Percentiles rank a stretch among this genome's conserved stretches.
These are phyloP conservation scores for Yamadazyma triangularis DNA, from an alignment of 1,139 yeast genomes.

Conservation along the genomic window DNA sequence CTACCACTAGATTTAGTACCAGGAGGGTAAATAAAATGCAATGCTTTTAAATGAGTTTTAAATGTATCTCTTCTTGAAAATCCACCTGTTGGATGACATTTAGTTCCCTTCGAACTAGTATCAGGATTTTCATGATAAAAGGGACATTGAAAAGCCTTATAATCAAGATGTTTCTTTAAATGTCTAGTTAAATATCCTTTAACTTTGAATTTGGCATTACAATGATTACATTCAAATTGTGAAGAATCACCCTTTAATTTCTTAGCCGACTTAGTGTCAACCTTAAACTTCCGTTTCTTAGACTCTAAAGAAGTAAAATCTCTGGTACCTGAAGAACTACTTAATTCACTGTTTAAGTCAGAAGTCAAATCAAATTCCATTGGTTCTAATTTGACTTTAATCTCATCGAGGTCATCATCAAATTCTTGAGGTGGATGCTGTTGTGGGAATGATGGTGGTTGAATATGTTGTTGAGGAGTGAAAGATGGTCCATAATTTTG, in stretches of 20 bases:
- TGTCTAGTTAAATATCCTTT: constrained; percentile 56
- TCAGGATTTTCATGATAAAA: constrained; percentile 33
- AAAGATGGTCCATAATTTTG: too few species aligned
- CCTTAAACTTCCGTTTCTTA: background rate
- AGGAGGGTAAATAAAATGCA: constrained; percentile 57
- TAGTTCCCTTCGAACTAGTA: constrained; percentile 24
- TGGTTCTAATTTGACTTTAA: constrained; percentile 2
- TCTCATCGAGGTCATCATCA: constrained; percentile 5
- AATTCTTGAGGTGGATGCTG: constrained; percentile 5
- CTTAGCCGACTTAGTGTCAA: background rate
- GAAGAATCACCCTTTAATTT: constrained; percentile 2
- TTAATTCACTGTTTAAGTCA: background rate
- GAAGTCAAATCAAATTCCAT: background rate
- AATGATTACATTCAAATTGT: constrained; percentile 34
- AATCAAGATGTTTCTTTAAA: constrained; percentile 45
- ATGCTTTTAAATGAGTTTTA: constrained; percentile 53
- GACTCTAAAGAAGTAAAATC: too few species aligned
- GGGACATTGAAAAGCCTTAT: constrained; percentile 54
- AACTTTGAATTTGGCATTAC: constrained; percentile 49
- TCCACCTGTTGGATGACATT: constrained; percentile 59
- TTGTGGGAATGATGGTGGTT: too few species aligned
- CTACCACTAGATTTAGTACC: constrained; percentile 50
- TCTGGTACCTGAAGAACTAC: background rate
- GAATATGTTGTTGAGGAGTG: too few species aligned
- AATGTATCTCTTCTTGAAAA: constrained; percentile 56